These are phyloP conservation scores for Macroventuria anomochaeta DNA, from an alignment of 2,329 filamentous ascomycete species.

Conservation along the genomic window DNA sequence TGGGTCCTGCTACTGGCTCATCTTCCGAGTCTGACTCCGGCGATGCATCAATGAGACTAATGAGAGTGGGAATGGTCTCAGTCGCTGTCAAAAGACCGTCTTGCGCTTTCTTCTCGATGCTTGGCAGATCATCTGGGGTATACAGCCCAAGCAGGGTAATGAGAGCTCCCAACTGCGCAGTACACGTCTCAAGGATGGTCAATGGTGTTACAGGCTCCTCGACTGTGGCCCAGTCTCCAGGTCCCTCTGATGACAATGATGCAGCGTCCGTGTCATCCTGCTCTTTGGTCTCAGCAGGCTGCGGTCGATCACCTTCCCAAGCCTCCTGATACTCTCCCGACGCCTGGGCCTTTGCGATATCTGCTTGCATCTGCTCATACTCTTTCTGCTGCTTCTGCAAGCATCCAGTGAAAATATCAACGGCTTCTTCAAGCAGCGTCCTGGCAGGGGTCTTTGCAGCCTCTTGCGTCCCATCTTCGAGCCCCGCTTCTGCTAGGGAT, in stretches of 20 bases:
- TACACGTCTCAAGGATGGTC: conserved; percentile 70
- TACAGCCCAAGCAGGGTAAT: conserved; percentile 58
- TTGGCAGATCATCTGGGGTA: conserved; percentile 53
- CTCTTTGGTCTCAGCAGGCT: conserved; percentile 5
- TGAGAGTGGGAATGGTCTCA: conserved; percentile 61
- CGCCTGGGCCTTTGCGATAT: conserved; percentile 41
- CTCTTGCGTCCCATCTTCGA: conserved; percentile 57
- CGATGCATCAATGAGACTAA: conserved; percentile 47
- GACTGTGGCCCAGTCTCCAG: conserved; percentile 71
- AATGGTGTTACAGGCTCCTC: conserved; percentile 69
- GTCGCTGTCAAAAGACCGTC: conserved; percentile 61
- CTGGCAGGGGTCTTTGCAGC: conserved; percentile 55
- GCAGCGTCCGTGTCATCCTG: conserved; percentile 35
- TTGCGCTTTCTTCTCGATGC: conserved; percentile 65
- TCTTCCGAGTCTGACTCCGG: conserved; percentile 26
- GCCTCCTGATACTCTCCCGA: conserved; percentile 31
- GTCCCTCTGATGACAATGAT: conserved; percentile 37
- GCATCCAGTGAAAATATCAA: conserved; percentile 64
- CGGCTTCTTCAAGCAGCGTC: conserved; percentile 64
- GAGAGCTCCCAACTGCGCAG: conserved; percentile 64
- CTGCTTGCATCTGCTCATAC: conserved; percentile 50
- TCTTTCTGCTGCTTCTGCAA: conserved; percentile 54
- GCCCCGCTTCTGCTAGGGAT: conserved; percentile 66
- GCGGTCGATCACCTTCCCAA: conserved; percentile 23
- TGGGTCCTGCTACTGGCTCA: conserved; percentile 39